phyloP scores from a whole-genome alignment of 2,329 filamentous ascomycete species.

The Hymenoscyphus fructigenus region DNA sequence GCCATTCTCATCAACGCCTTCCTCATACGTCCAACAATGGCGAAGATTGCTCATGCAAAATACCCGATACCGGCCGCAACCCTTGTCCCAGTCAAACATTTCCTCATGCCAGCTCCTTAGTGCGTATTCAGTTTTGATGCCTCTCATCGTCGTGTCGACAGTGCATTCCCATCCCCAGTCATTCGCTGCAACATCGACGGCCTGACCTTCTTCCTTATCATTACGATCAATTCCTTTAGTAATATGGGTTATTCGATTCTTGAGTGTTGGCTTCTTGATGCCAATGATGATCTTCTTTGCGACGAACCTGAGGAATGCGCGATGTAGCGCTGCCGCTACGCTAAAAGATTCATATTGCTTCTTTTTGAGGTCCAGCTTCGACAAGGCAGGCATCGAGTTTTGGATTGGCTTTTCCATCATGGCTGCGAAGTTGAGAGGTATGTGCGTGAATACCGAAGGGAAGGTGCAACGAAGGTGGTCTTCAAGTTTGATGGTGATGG shows the following conservation, averaged over 20 bases:
- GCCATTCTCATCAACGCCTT: background rate
- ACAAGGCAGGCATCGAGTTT: background rate
- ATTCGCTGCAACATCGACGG: background rate
- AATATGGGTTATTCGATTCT: background rate
- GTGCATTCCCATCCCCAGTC: background rate
- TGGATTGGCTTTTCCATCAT: background rate
- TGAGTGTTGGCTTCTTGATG: background rate
- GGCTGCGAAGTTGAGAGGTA: background rate
- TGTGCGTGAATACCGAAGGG: background rate
- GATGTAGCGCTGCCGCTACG: background rate
- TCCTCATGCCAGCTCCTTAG: background rate
- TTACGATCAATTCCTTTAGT: background rate
- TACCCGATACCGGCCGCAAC: background rate
- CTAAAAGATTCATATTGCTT: background rate
- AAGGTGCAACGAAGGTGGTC: background rate
- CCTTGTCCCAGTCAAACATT: background rate
- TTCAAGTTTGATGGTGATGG: background rate
- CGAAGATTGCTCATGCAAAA: conserved; percentile 3
- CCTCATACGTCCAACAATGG: background rate
- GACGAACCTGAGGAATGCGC: background rate
- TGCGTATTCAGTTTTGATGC: background rate
- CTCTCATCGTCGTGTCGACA: background rate
- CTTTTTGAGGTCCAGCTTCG: background rate
- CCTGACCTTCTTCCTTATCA: background rate
- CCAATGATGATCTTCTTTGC: background rate